Conservation (phyloP, 176 grass and related monocot genomes). For the Saccharum officinarum region DNA sequence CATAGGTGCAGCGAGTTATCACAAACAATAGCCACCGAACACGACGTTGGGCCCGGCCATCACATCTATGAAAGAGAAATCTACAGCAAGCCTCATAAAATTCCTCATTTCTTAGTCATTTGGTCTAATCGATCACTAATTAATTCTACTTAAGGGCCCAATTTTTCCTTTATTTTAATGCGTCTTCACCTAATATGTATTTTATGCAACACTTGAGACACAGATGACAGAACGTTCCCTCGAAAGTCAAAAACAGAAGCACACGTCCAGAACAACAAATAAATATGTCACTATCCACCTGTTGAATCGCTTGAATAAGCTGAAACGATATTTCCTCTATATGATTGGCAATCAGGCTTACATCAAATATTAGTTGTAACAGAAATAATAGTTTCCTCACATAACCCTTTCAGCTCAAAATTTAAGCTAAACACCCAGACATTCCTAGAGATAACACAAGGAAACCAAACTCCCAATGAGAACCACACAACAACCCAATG, state of each 20-base stretch:
- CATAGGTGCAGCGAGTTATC: not conserved
- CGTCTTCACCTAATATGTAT: not conserved
- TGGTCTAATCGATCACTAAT: not conserved
- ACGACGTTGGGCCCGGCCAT: conserved; percentile 22
- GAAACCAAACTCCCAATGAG: conserved; percentile 8
- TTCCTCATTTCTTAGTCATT: not conserved
- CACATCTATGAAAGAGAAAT: conserved; percentile 5
- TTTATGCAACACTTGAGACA: not conserved
- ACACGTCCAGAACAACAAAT: not conserved
- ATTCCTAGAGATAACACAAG: conserved; percentile 5
- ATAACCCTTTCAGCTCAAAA: conserved; percentile 10
- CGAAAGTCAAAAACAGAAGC: conserved; percentile 7
- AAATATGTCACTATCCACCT: not conserved
- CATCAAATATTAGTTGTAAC: not conserved
- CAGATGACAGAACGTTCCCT: not conserved
- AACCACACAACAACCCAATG: not conserved
- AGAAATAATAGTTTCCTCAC: not conserved
- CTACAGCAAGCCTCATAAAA: not conserved
- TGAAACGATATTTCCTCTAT: conserved; percentile 1
- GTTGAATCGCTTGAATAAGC: not conserved
- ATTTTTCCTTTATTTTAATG: not conserved
- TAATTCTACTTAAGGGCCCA: not conserved
- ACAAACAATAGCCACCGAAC: conserved; percentile 8
- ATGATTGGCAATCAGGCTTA: conserved; percentile 13
- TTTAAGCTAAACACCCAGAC: conserved; percentile 14